Evolutionary conservation across 1,139 yeast species (phyloP), one percentile per base, ranked within the genome.

Genomic region (Yamadazyma friedrichii): DNA sequence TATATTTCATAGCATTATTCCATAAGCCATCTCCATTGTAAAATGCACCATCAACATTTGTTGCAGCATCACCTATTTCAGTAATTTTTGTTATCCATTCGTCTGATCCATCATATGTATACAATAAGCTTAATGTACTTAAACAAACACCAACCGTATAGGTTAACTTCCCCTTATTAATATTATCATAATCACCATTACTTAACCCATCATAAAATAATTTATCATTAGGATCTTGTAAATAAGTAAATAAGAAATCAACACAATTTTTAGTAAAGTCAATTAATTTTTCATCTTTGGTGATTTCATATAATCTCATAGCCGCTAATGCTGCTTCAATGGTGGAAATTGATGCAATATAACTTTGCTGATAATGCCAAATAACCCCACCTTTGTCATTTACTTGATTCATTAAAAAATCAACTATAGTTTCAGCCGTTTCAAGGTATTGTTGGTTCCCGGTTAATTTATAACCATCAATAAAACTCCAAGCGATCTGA

Each of bases 311-410:
- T 11, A 64, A 37, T 40, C 54, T 52, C 27, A 62, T 51, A 0
- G 70, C 67, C 9, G 67, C 61, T 38, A 65, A 54, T 1, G 66
- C 68, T 0, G 65, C 61, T 45, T 65, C 71, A 6, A 55, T 42
- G n/a, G 64, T 61, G 10, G 70, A 64, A 24, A 65, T 65, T 31
- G 66, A 61, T 1, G 70, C 65, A 28, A 65, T 45, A 45, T 65
- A 65, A 24, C 46, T 43, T 15, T 38, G 25, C 12, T 54, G 47
- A 25, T 52, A 50, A 33, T 52, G 47, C 70, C 70, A 64, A 20
- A 47, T 47, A 6, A 65, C 56, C 4, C 70, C 70, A 1, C 70
- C 70, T 37, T 64, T 65, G 2, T 44, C 39, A 38, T 49, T 51
- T 5, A 53, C 48, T 38, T 53, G 54, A 4, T 47, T 42, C 42